Percentiles rank a stretch among this genome's conserved stretches.
Evolutionary conservation across 192 early-diverging fungal species (phyloP).

Genomic region (Dispira simplex): DNA sequence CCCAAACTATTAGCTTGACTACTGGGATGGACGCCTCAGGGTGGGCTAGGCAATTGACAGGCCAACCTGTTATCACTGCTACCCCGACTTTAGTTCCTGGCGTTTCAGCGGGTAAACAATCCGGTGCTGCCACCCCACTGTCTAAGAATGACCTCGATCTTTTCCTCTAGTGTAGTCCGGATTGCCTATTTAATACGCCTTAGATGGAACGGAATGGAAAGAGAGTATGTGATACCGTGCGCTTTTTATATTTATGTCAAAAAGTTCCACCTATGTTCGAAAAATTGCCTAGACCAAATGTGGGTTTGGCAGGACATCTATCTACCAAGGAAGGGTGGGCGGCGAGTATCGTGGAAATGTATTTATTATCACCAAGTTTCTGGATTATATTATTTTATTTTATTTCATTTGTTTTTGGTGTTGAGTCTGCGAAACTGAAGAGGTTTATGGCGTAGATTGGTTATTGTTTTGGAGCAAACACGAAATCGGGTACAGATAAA

Average conservation of each 20-base stretch:
- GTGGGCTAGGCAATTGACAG: too few relatives aligned
- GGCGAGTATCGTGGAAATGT: too few relatives aligned
- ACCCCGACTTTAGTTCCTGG: neutral
- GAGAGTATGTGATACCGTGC: neutral
- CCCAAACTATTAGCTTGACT: too few relatives aligned
- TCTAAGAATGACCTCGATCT: slow-evolving; percentile 9
- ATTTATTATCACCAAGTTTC: too few relatives aligned
- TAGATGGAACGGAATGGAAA: neutral
- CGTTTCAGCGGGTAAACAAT: neutral
- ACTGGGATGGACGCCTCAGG: too few relatives aligned
- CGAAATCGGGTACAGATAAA: too few relatives aligned
- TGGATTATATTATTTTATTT: neutral
- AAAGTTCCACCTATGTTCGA: too few relatives aligned
- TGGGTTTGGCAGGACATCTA: too few relatives aligned
- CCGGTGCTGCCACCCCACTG: neutral
- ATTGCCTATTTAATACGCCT: neutral
- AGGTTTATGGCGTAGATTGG: too few relatives aligned
- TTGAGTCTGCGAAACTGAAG: neutral
- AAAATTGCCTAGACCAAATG: too few relatives aligned
- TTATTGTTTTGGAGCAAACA: too few relatives aligned
- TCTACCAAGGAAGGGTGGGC: too few relatives aligned
- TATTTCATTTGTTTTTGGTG: neutral
- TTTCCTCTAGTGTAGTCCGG: neutral
- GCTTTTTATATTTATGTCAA: neutral
- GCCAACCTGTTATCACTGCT: neutral